Percentiles rank a stretch among this genome's conserved stretches.
These are phyloP conservation scores for Karstenula rhodostoma DNA, from an alignment of 2,329 filamentous ascomycete species.

Conservation along the genomic window DNA sequence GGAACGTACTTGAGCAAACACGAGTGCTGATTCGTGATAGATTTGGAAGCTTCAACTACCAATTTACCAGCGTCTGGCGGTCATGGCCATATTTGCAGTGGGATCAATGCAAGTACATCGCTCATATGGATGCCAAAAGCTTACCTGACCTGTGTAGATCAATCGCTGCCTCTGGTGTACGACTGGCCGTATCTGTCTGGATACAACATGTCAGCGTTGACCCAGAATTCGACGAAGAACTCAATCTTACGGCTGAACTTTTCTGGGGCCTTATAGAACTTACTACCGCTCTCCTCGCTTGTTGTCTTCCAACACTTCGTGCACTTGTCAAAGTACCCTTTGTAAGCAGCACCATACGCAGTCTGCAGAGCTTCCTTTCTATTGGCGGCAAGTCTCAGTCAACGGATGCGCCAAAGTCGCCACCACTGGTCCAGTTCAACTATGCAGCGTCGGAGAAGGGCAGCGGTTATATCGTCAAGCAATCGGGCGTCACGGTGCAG, in stretches of 20 bases:
- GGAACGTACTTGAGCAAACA: neutral
- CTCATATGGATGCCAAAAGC: neutral
- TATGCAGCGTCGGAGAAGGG: neutral
- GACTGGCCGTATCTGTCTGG: neutral
- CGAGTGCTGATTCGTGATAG: neutral
- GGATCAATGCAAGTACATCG: neutral
- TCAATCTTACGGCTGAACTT: neutral
- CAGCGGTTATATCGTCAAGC: neutral
- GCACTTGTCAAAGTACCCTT: neutral
- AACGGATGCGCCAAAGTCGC: neutral
- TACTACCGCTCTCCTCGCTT: neutral
- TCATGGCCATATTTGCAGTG: neutral
- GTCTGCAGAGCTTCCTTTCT: neutral
- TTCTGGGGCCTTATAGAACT: slow-evolving; percentile 5
- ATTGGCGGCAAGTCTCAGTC: neutral
- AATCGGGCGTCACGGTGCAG: neutral
- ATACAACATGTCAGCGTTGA: neutral
- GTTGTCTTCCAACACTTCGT: slow-evolving; percentile 3
- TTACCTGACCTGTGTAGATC: neutral
- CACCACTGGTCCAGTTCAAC: neutral
- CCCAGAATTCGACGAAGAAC: neutral
- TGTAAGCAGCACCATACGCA: neutral
- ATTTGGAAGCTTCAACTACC: slow-evolving; percentile 1
- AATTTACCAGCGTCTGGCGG: neutral
- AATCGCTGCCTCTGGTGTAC: slow-evolving; percentile 1